Evolutionary conservation across 1,284 basidiomycete species (phyloP).

Genomic region (Fomitiporia mediterranea): DNA sequence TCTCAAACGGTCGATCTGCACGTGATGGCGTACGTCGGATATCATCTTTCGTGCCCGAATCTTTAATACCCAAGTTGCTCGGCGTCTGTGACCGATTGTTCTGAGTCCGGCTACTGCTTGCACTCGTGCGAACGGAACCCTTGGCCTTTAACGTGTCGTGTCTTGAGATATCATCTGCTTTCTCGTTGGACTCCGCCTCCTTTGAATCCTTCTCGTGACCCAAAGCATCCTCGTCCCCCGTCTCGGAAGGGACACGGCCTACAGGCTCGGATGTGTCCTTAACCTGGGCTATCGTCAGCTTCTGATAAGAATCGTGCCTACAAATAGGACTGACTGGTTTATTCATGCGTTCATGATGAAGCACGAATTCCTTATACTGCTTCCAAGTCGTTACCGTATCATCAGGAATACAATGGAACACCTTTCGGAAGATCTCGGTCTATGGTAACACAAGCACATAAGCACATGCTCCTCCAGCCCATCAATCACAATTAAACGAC

Average conservation of each 20-base stretch:
- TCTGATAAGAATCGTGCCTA: constrained; percentile 3
- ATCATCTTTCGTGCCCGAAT: constrained; percentile 34
- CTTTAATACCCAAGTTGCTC: constrained; percentile 23
- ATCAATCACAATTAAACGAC: constrained; percentile 32
- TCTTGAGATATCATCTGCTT: constrained; percentile 24
- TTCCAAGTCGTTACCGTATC: constrained; percentile 92
- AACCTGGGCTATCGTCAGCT: constrained; percentile 33
- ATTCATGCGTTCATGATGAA: constrained; percentile 71
- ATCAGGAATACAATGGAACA: constrained; percentile 89
- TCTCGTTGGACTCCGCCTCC: neutral
- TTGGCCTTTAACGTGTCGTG: constrained; percentile 9
- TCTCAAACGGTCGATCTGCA: constrained; percentile 68
- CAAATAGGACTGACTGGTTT: constrained; percentile 46
- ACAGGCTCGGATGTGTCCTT: constrained; percentile 45
- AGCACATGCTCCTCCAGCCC: constrained; percentile 3
- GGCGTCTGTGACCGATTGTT: constrained; percentile 9
- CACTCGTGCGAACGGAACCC: constrained; percentile 8
- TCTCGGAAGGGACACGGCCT: constrained; percentile 54
- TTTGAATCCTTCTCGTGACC: constrained; percentile 22
- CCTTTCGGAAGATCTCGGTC: constrained; percentile 92
- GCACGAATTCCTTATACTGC: constrained; percentile 83
- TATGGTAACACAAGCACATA: constrained; percentile 32
- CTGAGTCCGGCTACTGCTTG: neutral
- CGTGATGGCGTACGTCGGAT: constrained; percentile 39
- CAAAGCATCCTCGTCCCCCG: constrained; percentile 42